phyloP scores from a whole-genome alignment of 2,329 filamentous ascomycete genomes.

The Aspergillus versicolor region DNA sequence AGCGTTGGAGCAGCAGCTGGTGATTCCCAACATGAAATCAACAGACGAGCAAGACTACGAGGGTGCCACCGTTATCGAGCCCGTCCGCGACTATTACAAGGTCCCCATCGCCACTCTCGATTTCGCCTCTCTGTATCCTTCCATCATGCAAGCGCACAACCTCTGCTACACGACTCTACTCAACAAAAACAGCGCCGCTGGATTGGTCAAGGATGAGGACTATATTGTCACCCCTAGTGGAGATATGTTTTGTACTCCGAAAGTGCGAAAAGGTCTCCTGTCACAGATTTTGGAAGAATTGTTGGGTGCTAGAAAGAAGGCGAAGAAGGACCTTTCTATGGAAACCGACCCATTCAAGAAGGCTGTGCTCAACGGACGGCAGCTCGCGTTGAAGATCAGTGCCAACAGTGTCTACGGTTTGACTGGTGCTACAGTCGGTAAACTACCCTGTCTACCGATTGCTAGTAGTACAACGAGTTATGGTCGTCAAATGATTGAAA shows the following conservation, averaged over 20 bases:
- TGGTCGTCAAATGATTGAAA: slow-evolving; percentile 98
- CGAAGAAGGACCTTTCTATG: slow-evolving; percentile 81
- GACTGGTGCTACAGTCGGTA: slow-evolving; percentile 93
- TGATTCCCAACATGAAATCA: slow-evolving; percentile 81
- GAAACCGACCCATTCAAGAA: slow-evolving; percentile 98
- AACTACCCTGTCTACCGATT: slow-evolving; percentile 90
- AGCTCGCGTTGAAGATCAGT: slow-evolving; percentile 91
- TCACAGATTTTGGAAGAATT: slow-evolving; percentile 96
- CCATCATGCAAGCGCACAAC: slow-evolving; percentile 98
- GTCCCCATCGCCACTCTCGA: slow-evolving; percentile 94
- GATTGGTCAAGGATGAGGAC: slow-evolving; percentile 82
- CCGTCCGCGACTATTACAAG: slow-evolving; percentile 87
- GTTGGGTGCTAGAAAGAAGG: slow-evolving; percentile 85
- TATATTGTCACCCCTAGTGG: slow-evolving; percentile 96
- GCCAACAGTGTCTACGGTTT: slow-evolving; percentile 98
- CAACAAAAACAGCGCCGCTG: slow-evolving; percentile 74
- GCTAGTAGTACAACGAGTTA: slow-evolving; percentile 97
- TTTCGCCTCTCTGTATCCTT: slow-evolving; percentile 97
- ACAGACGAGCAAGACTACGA: slow-evolving; percentile 88
- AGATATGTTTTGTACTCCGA: slow-evolving; percentile 85
- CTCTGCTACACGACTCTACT: slow-evolving; percentile 95
- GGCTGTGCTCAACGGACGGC: slow-evolving; percentile 94
- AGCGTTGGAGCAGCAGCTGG: slow-evolving; percentile 85
- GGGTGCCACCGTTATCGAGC: slow-evolving; percentile 97
- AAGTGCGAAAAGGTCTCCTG: slow-evolving; percentile 85